These are phyloP conservation scores for Apodospora peruviana DNA, from an alignment of 495 filamentous ascomycete species.

Conservation along the genomic window DNA sequence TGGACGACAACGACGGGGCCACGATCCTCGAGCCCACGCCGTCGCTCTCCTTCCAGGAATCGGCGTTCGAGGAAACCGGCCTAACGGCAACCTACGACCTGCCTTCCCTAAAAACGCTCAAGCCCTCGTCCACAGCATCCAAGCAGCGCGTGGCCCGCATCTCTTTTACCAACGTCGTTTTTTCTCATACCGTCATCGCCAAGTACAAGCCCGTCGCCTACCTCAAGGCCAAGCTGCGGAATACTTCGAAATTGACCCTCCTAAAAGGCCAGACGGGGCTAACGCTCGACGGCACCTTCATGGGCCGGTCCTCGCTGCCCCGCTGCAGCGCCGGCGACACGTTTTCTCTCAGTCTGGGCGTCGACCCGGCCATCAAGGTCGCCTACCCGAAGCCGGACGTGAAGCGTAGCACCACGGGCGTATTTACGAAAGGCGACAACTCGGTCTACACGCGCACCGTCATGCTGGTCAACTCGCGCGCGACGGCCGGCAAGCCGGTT, in stretches of 20 bases:
- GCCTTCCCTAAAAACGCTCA: conserved; percentile 44
- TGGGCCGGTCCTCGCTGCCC: conserved; percentile 55
- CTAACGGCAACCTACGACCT: conserved; percentile 61
- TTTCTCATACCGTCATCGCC: conserved; percentile 55
- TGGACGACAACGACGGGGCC: conserved; percentile 12
- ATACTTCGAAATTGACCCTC: conserved; percentile 52
- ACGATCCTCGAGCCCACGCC: conserved; percentile 24
- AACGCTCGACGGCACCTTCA: conserved; percentile 63
- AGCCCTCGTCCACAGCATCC: conserved; percentile 32
- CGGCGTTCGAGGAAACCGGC: conserved; percentile 44
- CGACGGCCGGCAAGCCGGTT: conserved; percentile 34
- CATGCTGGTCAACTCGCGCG: conserved; percentile 56
- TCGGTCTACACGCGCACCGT: conserved; percentile 52
- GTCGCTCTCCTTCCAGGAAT: conserved; percentile 36
- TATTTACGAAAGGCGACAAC: conserved; percentile 53
- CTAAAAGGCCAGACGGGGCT: conserved; percentile 56
- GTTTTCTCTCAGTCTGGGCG: conserved; percentile 57
- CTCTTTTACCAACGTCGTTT: conserved; percentile 33
- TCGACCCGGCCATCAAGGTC: conserved; percentile 59
- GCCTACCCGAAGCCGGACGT: conserved; percentile 58
- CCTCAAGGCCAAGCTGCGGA: conserved; percentile 58
- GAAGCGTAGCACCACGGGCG: conserved; percentile 43
- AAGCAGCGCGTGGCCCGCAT: conserved; percentile 46
- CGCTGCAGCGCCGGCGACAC: conserved; percentile 54
- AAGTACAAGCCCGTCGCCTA: conserved; percentile 63